Conservation (phyloP, 805 yeast genomes). For the Cyberlindnera galapagoensis region DNA sequence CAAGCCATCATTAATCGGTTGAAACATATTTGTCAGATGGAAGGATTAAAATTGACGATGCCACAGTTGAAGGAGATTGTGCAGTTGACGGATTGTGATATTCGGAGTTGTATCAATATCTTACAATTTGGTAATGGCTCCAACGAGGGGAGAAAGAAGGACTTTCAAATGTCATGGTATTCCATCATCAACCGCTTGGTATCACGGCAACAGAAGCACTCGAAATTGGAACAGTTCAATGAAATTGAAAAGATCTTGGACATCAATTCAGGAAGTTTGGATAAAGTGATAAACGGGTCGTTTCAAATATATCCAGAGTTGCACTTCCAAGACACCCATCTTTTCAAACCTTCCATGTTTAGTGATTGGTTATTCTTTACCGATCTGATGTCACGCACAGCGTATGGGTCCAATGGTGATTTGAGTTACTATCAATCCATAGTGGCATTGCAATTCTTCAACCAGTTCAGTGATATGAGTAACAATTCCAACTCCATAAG, state of each 20-base stretch:
- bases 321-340: constrained; percentile 57
- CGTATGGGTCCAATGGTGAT: constrained; percentile 38
- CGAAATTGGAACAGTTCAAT: constrained; percentile 42
- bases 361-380: constrained; percentile 75
- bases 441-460: constrained; percentile 56
- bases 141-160: constrained; percentile 39
- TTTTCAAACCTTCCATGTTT: constrained; percentile 50
- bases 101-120: constrained; percentile 78
- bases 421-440: constrained; percentile 48
- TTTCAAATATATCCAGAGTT: constrained; percentile 58
- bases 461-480: constrained; percentile 54
- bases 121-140: constrained; percentile 51
- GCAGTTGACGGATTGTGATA: constrained; percentile 69
- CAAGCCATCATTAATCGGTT: constrained; percentile 40
- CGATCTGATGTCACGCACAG: constrained; percentile 46
- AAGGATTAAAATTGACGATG: constrained; percentile 42
- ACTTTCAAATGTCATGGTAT: constrained; percentile 61
- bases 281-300: constrained; percentile 65
- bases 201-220: constrained; percentile 38
- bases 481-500: constrained; percentile 28
- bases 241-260: constrained; percentile 41
- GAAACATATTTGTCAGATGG: constrained; percentile 47
- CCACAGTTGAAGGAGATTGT: constrained; percentile 58
- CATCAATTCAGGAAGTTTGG: constrained; percentile 44
- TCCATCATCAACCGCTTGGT: constrained; percentile 57